Conservation (phyloP, 441 rosid genomes). For the Gossypium davidsonii region DNA sequence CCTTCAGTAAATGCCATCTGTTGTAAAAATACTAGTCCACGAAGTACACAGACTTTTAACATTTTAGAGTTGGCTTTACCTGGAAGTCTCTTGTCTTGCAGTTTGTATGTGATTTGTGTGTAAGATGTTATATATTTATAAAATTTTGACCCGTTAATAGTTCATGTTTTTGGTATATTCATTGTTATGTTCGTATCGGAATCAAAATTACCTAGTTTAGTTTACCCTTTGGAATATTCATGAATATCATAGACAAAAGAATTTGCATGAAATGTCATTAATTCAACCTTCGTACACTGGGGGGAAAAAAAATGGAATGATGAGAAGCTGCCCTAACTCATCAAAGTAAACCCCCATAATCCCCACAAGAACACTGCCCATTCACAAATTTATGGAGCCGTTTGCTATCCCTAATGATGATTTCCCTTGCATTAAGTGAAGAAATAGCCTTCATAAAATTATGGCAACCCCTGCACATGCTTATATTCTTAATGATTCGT, state of each 20-base stretch:
- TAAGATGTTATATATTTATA: background rate
- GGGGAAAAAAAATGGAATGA: background rate
- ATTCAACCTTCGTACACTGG: background rate
- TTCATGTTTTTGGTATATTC: background rate
- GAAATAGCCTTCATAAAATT: conserved; percentile 39
- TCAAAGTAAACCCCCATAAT: conserved; percentile 29
- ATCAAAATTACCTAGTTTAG: background rate
- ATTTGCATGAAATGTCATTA: background rate
- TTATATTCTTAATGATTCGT: conserved; percentile 31
- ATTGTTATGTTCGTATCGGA: background rate
- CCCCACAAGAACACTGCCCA: conserved; percentile 50
- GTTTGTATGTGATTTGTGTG: background rate
- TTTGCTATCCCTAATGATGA: conserved; percentile 42
- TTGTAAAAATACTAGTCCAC: background rate
- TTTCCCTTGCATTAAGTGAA: conserved; percentile 24
- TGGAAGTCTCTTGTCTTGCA: background rate
- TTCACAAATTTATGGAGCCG: conserved; percentile 43
- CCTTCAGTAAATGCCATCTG: background rate
- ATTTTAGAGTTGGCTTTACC: background rate
- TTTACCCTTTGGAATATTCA: background rate
- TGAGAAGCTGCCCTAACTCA: background rate
- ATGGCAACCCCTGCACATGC: conserved; percentile 49
- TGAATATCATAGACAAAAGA: background rate
- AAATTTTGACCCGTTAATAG: background rate
- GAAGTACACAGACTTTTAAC: background rate